Conservation (phyloP, 1,139 yeast species). For the Kazachstania sp. region DNA sequence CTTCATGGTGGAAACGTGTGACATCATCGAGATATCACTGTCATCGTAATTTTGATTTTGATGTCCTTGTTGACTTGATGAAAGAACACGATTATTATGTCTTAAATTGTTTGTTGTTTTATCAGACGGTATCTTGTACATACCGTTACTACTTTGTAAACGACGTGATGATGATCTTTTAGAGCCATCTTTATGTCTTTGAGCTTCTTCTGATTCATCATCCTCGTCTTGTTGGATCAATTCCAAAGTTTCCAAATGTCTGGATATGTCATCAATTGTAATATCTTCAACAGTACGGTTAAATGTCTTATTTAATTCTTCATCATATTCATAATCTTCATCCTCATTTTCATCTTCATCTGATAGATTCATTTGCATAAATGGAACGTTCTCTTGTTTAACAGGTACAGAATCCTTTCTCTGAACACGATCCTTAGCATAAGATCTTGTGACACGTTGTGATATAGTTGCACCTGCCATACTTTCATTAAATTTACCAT, state of each 20-base stretch:
- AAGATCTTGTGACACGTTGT: conserved; percentile 23
- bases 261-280: conserved; percentile 32
- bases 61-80: conserved; percentile 3
- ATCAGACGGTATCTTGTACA: conserved; percentile 26
- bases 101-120: conserved; percentile 24
- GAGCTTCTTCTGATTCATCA: conserved; percentile 4
- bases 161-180: conserved; percentile 5
- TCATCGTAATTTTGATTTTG: conserved; percentile 23
- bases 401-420: background rate
- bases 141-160: conserved; percentile 11
- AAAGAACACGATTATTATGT: conserved; percentile 9
- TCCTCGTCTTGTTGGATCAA: conserved; percentile 20
- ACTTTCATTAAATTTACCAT: conserved; percentile 1
- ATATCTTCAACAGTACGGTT: conserved; percentile 33
- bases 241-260: conserved; percentile 31
- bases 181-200: background rate
- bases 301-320: conserved; percentile 31
- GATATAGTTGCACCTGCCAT: conserved; percentile 9
- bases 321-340: conserved; percentile 31
- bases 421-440: conserved; percentile 6
- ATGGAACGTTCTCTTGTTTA: conserved; percentile 17
- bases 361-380: conserved; percentile 24
- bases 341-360: conserved; percentile 30
- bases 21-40: conserved; percentile 31
- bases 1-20: conserved; percentile 26